phyloP scores from a whole-genome alignment of 495 filamentous ascomycete species.

The Immersiella caudata region DNA sequence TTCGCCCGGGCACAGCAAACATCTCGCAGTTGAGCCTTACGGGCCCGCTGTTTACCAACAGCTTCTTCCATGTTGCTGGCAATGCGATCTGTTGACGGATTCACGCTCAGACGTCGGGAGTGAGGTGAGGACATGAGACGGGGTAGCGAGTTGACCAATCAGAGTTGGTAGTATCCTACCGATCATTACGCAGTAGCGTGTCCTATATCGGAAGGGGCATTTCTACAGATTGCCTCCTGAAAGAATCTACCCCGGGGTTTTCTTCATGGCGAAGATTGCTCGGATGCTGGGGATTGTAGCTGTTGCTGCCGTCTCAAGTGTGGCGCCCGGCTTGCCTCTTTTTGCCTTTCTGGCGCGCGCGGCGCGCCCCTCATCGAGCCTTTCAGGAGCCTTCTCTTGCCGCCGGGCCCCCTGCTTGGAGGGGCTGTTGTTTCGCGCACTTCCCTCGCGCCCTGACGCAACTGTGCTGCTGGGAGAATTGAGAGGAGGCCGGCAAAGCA shows the following conservation, averaged over 20 bases:
- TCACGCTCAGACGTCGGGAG: not conserved
- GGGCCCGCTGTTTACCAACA: not conserved
- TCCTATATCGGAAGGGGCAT: not conserved
- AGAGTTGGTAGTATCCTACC: not conserved
- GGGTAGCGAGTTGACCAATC: not conserved
- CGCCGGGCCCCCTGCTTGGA: slow-evolving; percentile 34
- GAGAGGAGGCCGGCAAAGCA: not conserved
- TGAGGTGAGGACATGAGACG: not conserved
- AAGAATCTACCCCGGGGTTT: not conserved
- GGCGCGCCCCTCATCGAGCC: slow-evolving; percentile 29
- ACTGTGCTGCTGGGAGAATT: not conserved
- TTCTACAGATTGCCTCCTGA: not conserved
- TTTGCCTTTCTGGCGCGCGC: slow-evolving; percentile 14
- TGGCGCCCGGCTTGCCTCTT: slow-evolving; percentile 10
- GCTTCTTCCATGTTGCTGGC: not conserved
- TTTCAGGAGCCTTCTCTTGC: slow-evolving; percentile 50
- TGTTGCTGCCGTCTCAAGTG: not conserved
- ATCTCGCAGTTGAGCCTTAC: not conserved
- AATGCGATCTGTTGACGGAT: not conserved
- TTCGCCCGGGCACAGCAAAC: not conserved
- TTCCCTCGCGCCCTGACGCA: slow-evolving; percentile 6
- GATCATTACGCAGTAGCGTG: not conserved
- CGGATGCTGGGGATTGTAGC: not conserved
- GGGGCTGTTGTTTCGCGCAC: slow-evolving; percentile 18
- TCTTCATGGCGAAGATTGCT: not conserved